Conservation (phyloP, 345 rosid genomes). For the Angophora floribunda region DNA sequence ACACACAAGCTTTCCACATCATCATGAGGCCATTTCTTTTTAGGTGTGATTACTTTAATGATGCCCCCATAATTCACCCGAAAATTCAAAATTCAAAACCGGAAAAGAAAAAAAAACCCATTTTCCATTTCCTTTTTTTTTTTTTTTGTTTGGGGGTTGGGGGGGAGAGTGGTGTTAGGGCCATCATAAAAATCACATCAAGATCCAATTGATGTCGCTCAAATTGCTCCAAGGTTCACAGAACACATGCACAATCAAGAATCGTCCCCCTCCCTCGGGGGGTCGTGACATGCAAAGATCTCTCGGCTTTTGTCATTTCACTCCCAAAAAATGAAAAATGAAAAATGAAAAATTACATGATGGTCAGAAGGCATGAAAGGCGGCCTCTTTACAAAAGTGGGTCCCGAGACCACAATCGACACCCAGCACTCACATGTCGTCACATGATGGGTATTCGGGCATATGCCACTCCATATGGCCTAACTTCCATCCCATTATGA, state of each 20-base stretch:
- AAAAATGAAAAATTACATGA: background rate
- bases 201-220: background rate
- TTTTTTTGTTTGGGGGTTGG: background rate
- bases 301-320: background rate
- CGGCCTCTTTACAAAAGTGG: background rate
- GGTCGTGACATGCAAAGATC: background rate
- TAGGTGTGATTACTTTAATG: background rate
- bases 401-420: background rate
- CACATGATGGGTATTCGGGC: background rate
- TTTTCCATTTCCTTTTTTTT: background rate
- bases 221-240: background rate
- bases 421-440: background rate
- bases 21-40: background rate
- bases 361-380: background rate
- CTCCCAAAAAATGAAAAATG: background rate
- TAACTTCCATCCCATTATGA: background rate
- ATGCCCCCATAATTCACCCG: background rate
- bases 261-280: background rate
- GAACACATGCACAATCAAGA: background rate
- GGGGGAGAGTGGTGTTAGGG: background rate
- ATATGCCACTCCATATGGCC: background rate
- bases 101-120: background rate
- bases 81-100: background rate
- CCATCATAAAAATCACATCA: background rate
- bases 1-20: background rate